phyloP scores from a whole-genome alignment of 202 grass and related monocot species.

The Saccharum hybrid region DNA sequence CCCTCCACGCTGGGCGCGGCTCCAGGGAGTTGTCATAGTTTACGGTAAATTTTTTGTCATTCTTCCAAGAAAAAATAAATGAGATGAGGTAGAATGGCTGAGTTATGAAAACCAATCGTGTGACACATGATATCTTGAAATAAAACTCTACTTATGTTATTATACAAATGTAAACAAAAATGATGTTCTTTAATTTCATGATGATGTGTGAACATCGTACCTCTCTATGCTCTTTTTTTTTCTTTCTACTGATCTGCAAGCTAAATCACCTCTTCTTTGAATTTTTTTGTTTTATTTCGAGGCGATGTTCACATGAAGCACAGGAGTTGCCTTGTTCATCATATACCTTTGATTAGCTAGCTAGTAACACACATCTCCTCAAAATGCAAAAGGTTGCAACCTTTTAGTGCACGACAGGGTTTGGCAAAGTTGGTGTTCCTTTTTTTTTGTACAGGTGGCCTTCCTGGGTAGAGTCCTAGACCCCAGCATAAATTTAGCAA shows the following conservation, averaged over 20 bases:
- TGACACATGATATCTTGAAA: background rate
- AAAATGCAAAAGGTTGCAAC: constrained; percentile 7
- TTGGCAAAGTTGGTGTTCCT: constrained; percentile 6
- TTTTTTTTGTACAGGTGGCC: background rate
- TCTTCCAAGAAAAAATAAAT: background rate
- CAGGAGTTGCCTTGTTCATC: background rate
- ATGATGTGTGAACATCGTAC: no score
- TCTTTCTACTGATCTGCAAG: background rate
- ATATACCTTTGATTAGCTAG: constrained; percentile 12
- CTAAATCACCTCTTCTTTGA: background rate
- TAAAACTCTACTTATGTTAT: background rate
- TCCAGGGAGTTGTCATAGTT: background rate
- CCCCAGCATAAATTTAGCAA: background rate
- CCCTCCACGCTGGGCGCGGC: no score
- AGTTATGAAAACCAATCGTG: background rate
- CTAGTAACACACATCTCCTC: background rate
- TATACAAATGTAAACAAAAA: background rate
- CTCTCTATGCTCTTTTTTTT: background rate
- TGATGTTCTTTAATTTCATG: background rate
- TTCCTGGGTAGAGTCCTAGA: background rate
- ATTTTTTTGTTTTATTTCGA: background rate
- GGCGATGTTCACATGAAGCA: background rate
- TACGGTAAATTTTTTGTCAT: background rate
- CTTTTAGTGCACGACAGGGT: constrained; percentile 18
- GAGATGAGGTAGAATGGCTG: background rate